Base-by-base conservation (phyloP, 179 eudicot genomes). In the Amaranthus tricolor region DNA sequence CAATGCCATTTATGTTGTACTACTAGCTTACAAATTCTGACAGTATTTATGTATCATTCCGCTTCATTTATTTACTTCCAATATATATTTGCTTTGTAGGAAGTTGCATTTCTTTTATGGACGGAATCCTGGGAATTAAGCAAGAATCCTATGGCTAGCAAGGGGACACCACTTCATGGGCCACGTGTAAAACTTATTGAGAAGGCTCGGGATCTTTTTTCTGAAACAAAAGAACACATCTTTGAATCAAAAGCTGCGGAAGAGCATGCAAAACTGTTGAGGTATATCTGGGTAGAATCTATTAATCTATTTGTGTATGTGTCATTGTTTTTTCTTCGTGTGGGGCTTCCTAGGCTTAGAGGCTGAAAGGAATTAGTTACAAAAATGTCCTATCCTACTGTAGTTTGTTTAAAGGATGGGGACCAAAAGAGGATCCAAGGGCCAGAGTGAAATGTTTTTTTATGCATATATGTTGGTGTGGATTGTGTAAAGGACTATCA, bases 211-310 rank as follows among this genome's bases (percentile, higher is more conserved):
- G 85, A 87, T 82, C 91, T 95, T 57, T 95, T 95, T 71, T 82
- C 86, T 56, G 94, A 95, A 75, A 91, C 98, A 60, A 95, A 93
- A 78, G 99, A 93, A 69, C 96, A 95, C 84, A 82, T 69, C 49
- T 95, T 95, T 78, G 99, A 95, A 86, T 88, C 96, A 48, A 95
- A 88, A 81, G 99, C 96, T 62, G 97, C 99, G 74, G 97, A 93
- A 79, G 99, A 95, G 84, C 99, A 95, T 88, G 96, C 99, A 77
- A 95, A 85, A 79, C 78, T 95, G 80, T 84, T 95, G 64, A 88
- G 89, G 98, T 93, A 74, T 59, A 57, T 24, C 43, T 77, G 20
- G 2, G 40, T n/a, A 15, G 10, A 10, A 8, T 77, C 52, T 17
- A 49, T 53, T n/a, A 58, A 7, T 61, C 56, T 40, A 53, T 50